Conservation (phyloP, 169 alveolate genomes). For the Plasmodium knowlesi region DNA sequence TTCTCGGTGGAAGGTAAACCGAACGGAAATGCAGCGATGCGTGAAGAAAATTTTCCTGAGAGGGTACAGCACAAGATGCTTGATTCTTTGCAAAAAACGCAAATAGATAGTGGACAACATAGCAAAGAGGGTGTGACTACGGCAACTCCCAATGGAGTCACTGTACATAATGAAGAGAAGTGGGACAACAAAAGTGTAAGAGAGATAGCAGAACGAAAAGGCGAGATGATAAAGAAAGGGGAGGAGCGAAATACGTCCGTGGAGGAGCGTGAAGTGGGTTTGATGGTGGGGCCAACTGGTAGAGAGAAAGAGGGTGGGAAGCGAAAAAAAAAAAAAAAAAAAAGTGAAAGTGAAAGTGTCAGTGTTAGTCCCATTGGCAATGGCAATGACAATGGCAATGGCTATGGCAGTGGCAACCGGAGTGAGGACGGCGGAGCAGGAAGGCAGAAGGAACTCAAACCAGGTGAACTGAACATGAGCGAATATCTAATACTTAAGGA, state of each 20-base stretch:
- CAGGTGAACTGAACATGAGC: not conserved
- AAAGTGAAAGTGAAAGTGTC: not conserved
- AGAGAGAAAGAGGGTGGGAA: too few species aligned
- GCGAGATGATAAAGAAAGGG: not conserved
- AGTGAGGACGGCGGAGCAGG: not conserved
- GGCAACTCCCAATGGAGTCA: not conserved
- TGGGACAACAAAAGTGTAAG: not conserved
- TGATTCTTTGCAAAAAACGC: not conserved
- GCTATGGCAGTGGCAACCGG: not conserved
- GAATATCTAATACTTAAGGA: slow-evolving; percentile 52
- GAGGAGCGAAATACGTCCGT: too few species aligned
- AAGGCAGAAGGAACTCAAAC: not conserved
- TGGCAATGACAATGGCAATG: not conserved
- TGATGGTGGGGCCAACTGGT: too few species aligned
- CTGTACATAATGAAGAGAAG: not conserved
- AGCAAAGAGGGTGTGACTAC: not conserved
- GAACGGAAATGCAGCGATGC: not conserved
- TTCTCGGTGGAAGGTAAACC: not conserved
- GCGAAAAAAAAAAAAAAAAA: not conserved
- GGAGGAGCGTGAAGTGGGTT: too few species aligned
- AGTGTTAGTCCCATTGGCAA: not conserved
- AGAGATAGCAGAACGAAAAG: not conserved
- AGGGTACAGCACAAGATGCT: not conserved
- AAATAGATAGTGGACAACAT: not conserved
- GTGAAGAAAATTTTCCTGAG: not conserved